These are phyloP conservation scores for Candida neerlandica DNA, from an alignment of 1,139 yeast genomes.

Conservation along the genomic window DNA sequence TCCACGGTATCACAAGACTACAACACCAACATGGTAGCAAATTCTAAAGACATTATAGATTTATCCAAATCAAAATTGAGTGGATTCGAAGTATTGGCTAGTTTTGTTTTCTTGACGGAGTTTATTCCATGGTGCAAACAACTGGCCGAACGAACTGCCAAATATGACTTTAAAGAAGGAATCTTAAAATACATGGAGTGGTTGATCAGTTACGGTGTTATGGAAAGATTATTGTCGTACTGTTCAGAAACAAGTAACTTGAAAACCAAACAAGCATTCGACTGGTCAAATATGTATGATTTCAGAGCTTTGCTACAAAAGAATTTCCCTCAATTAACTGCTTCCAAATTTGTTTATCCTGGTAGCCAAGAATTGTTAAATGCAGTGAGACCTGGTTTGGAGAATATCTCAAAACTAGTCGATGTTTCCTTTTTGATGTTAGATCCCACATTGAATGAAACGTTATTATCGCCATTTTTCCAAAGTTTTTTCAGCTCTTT, in stretches of 20 bases:
- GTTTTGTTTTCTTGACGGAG: constrained; percentile 61
- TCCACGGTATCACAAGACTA: constrained; percentile 25
- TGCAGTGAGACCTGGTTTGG: constrained; percentile 24
- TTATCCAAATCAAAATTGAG: constrained; percentile 55
- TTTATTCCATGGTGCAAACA: constrained; percentile 74
- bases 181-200: constrained; percentile 42
- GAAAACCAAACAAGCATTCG: constrained; percentile 33
- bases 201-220: constrained; percentile 61
- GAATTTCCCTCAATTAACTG: constrained; percentile 58
- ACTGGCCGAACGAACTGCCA: constrained; percentile 50
- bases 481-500: constrained; percentile 61
- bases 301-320: constrained; percentile 68
- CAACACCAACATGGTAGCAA: constrained; percentile 17
- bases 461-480: constrained; percentile 44
- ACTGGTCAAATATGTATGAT: constrained; percentile 57
- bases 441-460: constrained; percentile 29
- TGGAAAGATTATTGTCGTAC: constrained; percentile 74
- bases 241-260: constrained; percentile 64
- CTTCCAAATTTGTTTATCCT: constrained; percentile 39
- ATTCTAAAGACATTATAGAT: constrained; percentile 36
- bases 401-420: constrained; percentile 27
- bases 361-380: constrained; percentile 28
- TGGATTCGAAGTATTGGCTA: constrained; percentile 50
- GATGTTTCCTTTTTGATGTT: constrained; percentile 24
- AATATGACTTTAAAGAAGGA: constrained; percentile 50